Base-by-base conservation (phyloP, 108 stramenopile species). In the Conticribra guillardii region DNA sequence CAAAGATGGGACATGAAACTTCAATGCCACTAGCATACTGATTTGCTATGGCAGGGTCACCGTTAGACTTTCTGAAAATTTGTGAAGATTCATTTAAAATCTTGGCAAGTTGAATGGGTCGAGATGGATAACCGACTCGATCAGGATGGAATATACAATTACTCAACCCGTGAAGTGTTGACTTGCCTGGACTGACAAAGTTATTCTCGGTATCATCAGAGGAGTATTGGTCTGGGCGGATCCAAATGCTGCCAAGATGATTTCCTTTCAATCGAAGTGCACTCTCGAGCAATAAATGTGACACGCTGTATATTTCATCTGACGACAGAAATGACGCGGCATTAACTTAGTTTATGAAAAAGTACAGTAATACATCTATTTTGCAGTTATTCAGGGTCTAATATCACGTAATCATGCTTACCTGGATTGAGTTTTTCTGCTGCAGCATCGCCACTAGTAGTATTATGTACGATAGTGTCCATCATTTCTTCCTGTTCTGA, bases 191-290 rank as follows among this genome's bases (percentile, higher is more conserved):
- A n/a, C n/a, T n/a, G n/a, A n/a, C n/a, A n/a, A n/a, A n/a, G n/a
- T n/a, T n/a, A n/a, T n/a, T n/a, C n/a, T n/a, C n/a, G n/a, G n/a
- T n/a, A n/a, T n/a, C n/a, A n/a, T n/a, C n/a, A n/a, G 41, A 57
- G 1, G 45, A 22, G 31, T 52, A 26, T 33, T 34, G 82, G 54
- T 84, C 84, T 26, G 89, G 89, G 33, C 86, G 57, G 11, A 93
- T 56, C 95, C 92, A 94, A 47, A 94, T 48, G 41, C 85, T 82
- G 0, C 92, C 95, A 5, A 93, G 72, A 68, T 90, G 88, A 32
- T 80, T 77, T 17, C 91, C 86, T 45, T 80, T 63, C 46, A 75
- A 24, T n/a, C 54, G 47, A 28, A 96, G 74, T 2, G 94, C 82
- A 46, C 74, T 81, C 57, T 93, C 90, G n/a, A 96, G 52, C 16